phyloP scores from a whole-genome alignment of 1,284 basidiomycete genomes.

The Rhodotorula sp. region DNA sequence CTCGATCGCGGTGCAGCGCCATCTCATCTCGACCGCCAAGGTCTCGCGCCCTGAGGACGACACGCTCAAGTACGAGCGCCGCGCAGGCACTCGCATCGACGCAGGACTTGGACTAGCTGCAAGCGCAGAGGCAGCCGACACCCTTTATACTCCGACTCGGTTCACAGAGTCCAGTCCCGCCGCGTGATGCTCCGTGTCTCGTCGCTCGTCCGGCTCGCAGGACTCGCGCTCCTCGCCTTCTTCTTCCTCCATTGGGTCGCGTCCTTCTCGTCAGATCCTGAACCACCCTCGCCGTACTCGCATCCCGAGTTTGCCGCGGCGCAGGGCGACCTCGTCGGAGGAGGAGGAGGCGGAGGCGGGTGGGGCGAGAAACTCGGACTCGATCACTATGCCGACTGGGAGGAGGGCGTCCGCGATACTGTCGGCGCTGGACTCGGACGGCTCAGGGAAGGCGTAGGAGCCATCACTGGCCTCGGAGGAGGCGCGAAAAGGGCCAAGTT shows the following conservation, averaged over 20 bases:
- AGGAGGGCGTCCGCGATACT: constrained; percentile 30
- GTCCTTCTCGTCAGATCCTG: constrained; percentile 11
- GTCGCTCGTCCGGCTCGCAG: constrained; percentile 24
- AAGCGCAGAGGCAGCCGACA: too few relatives aligned
- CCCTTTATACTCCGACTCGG: too few relatives aligned
- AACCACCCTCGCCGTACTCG: not conserved
- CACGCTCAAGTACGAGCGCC: too few relatives aligned
- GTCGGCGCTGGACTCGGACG: constrained; percentile 27
- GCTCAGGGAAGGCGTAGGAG: constrained; percentile 27
- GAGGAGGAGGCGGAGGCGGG: not conserved
- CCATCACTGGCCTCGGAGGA: constrained; percentile 22
- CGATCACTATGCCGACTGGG: constrained; percentile 39
- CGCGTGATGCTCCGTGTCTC: constrained; percentile 14
- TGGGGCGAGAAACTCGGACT: constrained; percentile 36
- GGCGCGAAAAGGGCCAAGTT: constrained; percentile 25
- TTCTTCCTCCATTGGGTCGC: constrained; percentile 36
- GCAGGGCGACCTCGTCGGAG: not conserved
- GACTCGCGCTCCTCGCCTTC: constrained; percentile 10
- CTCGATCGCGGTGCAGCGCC: too few relatives aligned
- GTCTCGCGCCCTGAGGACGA: too few relatives aligned
- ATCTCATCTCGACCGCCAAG: too few relatives aligned
- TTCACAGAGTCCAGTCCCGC: too few relatives aligned
- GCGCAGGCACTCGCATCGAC: too few relatives aligned
- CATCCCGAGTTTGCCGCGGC: not conserved
- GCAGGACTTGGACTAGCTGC: too few relatives aligned